These are phyloP conservation scores for Limnanthes douglasii DNA, from an alignment of 345 rosid genomes.

Conservation along the genomic window DNA sequence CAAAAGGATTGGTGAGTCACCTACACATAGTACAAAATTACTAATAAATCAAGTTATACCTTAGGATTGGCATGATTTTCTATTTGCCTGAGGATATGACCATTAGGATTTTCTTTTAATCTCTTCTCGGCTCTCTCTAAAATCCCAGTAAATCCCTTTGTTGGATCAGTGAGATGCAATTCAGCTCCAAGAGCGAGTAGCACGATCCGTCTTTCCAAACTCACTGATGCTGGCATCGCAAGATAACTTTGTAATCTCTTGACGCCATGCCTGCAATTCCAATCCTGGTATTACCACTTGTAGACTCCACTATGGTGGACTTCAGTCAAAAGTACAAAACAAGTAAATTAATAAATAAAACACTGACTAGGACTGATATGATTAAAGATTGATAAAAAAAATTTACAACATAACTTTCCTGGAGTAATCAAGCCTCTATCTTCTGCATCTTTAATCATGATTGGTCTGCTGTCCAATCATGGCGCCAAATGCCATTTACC, in stretches of 20 bases:
- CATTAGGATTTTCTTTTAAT: constrained; percentile 21
- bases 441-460: constrained; percentile 36
- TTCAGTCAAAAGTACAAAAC: constrained; percentile 12
- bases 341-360: not conserved
- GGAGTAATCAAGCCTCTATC: constrained; percentile 25
- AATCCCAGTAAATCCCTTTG: constrained; percentile 17
- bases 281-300: constrained; percentile 49
- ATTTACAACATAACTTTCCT: constrained; percentile 21
- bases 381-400: too few species aligned
- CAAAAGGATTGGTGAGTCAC: not conserved
- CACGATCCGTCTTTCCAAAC: constrained; percentile 35
- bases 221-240: constrained; percentile 24
- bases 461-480: too few species aligned
- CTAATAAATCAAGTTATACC: constrained; percentile 7
- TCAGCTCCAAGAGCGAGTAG: constrained; percentile 49
- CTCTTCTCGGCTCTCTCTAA: constrained; percentile 24
- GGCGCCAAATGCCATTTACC: too few species aligned
- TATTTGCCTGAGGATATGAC: constrained; percentile 20
- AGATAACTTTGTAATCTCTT: constrained; percentile 33
- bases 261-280: constrained; percentile 40
- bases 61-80: constrained; percentile 21
- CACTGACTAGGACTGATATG: not conserved
- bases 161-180: constrained; percentile 19
- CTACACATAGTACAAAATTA: not conserved
- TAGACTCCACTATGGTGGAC: constrained; percentile 28